Conservation (phyloP, 345 rosid species). For the Jatropha curcas region DNA sequence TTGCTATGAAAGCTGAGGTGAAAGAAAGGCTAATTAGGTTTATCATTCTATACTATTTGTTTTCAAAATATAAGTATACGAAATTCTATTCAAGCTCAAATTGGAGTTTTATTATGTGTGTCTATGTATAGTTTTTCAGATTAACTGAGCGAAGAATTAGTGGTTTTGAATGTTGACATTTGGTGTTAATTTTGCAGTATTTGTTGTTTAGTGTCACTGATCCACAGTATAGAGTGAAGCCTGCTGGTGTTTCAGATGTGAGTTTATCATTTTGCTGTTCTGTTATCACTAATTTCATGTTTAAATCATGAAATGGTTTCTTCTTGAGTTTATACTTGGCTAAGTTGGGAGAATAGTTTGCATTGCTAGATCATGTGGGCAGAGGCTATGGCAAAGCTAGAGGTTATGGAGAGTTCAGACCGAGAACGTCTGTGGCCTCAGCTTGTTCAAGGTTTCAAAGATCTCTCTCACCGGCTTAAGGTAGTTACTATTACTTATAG, state of each 20-base stretch:
- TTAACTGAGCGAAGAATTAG: conserved; percentile 9
- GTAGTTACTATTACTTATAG: conserved; percentile 35
- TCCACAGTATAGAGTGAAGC: conserved; percentile 73
- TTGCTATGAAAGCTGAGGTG: neutral
- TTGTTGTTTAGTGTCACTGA: conserved; percentile 87
- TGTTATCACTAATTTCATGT: conserved; percentile 1
- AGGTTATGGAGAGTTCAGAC: conserved; percentile 89
- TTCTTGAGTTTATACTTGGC: conserved; percentile 16
- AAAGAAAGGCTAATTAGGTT: neutral
- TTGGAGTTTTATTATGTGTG: neutral
- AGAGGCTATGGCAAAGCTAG: conserved; percentile 90
- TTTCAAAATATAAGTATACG: neutral
- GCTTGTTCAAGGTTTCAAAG: conserved; percentile 94
- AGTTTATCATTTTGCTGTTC: conserved; percentile 30
- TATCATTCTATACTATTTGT: neutral
- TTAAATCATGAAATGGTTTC: conserved; percentile 1
- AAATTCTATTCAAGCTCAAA: neutral
- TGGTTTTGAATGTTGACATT: conserved; percentile 11
- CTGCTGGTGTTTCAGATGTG: conserved; percentile 92
- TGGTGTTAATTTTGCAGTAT: conserved; percentile 54
- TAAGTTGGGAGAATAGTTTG: conserved; percentile 46
- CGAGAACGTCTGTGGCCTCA: conserved; percentile 98
- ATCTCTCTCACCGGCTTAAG: conserved; percentile 89
- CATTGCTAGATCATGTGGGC: conserved; percentile 90
- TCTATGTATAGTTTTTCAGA: too few species aligned